These are phyloP conservation scores for Aspergillus pseudoterreus DNA, from an alignment of 2,329 filamentous ascomycete species.

Conservation along the genomic window DNA sequence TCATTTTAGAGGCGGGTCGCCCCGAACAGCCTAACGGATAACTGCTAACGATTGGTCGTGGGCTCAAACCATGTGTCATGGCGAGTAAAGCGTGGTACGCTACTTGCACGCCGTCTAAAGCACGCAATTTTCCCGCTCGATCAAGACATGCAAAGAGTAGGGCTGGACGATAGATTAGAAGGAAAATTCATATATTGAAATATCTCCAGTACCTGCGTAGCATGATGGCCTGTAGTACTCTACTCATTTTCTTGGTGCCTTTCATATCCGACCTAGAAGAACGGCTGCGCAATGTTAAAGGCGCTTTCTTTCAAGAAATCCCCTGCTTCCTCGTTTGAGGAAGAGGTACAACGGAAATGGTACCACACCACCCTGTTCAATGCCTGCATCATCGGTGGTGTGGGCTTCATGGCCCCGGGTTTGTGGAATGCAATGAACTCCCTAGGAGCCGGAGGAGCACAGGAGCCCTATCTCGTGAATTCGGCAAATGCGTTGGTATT, in stretches of 20 bases:
- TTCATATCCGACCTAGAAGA: background rate
- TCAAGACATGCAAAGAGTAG: background rate
- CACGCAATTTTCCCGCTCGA: background rate
- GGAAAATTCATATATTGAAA: background rate
- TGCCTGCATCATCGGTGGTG: constrained; percentile 51
- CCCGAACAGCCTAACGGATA: too few species aligned
- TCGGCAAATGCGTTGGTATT: constrained; percentile 53
- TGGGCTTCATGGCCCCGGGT: constrained; percentile 45
- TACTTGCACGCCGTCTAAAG: background rate
- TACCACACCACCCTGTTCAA: constrained; percentile 53
- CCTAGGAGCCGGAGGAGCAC: constrained; percentile 51
- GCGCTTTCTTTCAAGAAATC: too few species aligned
- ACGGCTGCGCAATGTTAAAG: background rate
- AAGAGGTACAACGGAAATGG: constrained; percentile 30
- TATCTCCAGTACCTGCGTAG: background rate
- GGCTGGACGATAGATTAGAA: background rate
- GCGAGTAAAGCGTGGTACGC: background rate
- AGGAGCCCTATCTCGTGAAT: constrained; percentile 51
- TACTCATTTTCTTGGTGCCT: background rate
- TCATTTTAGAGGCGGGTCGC: too few species aligned
- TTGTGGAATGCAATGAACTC: constrained; percentile 57
- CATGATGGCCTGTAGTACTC: background rate
- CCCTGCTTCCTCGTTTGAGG: background rate
- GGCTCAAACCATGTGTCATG: background rate
- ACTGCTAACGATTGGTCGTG: too few species aligned